Conservation (phyloP, 164 flowering plant species). For the Warburgia ugandensis region DNA sequence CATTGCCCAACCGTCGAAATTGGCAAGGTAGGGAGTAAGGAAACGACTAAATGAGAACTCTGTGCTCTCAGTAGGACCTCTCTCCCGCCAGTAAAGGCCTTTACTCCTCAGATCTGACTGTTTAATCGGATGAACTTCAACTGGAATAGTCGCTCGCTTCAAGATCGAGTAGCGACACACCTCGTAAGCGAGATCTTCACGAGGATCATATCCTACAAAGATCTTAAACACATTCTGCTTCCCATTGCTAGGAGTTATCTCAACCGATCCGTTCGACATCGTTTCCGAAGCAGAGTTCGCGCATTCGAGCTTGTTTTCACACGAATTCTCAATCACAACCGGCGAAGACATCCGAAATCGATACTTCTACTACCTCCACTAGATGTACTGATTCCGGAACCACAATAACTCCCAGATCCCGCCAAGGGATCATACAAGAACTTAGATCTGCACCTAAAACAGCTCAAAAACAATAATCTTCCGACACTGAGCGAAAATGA, state of each 20-base stretch:
- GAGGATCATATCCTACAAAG: constrained; percentile 85
- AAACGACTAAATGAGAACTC: constrained; percentile 89
- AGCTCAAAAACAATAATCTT: too few relatives aligned
- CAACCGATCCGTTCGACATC: background rate
- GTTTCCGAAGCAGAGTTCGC: background rate
- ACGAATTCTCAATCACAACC: background rate
- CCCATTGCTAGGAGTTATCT: constrained; percentile 18
- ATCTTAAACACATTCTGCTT: constrained; percentile 50
- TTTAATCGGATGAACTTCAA: constrained; percentile 64
- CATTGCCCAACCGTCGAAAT: constrained; percentile 85
- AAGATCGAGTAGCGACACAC: constrained; percentile 70
- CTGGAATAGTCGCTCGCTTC: constrained; percentile 67
- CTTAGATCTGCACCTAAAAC: too few relatives aligned
- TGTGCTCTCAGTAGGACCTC: constrained; percentile 79
- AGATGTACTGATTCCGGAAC: background rate
- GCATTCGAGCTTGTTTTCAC: constrained; percentile 1
- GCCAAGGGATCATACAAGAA: too few relatives aligned
- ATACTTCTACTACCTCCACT: too few relatives aligned
- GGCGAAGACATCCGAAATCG: constrained; percentile 7
- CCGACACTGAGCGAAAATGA: too few relatives aligned
- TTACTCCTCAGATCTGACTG: constrained; percentile 62
- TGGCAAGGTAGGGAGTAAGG: constrained; percentile 71
- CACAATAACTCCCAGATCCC: background rate
- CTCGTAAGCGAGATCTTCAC: constrained; percentile 77
- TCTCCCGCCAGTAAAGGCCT: constrained; percentile 74